Conservation (phyloP, 768 basidiomycete genomes). For the Mycena floridula region DNA sequence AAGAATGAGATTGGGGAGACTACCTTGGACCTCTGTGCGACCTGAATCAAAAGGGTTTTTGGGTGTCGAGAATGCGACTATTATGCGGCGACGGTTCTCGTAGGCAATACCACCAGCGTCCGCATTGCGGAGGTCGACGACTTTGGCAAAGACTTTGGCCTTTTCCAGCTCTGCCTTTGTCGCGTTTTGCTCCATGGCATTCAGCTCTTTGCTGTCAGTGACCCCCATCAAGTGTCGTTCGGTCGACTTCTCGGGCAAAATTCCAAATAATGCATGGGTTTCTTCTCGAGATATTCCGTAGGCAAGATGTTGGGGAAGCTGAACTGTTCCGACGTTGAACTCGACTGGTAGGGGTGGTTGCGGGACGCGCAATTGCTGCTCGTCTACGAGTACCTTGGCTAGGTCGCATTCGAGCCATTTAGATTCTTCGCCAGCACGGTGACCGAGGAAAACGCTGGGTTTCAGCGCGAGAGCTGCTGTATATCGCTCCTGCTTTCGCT, state of each 20-base stretch:
- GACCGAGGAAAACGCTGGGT: slow-evolving; percentile 73
- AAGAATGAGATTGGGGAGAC: slow-evolving; percentile 15
- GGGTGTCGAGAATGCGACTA: slow-evolving; percentile 70
- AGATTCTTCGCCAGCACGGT: slow-evolving; percentile 52
- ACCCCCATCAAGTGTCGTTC: slow-evolving; percentile 15
- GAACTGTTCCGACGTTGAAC: slow-evolving; percentile 30
- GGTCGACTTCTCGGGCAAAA: slow-evolving; percentile 52
- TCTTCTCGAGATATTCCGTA: slow-evolving; percentile 62
- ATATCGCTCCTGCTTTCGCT: slow-evolving; percentile 36
- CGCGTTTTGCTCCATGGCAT: slow-evolving; percentile 15
- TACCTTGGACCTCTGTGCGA: slow-evolving; percentile 87
- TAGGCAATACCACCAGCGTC: slow-evolving; percentile 81
- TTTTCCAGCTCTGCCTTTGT: slow-evolving; percentile 35
- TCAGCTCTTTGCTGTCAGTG: slow-evolving; percentile 9
- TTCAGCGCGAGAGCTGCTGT: slow-evolving; percentile 30
- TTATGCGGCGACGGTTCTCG: slow-evolving; percentile 78
- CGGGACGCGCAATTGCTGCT: slow-evolving; percentile 32
- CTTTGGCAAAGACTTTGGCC: slow-evolving; percentile 51
- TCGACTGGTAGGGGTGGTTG: slow-evolving; percentile 18
- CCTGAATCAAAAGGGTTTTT: slow-evolving; percentile 71
- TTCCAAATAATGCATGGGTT: slow-evolving; percentile 58
- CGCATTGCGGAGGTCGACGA: slow-evolving; percentile 84
- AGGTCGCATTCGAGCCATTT: slow-evolving; percentile 70
- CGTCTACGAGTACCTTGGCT: slow-evolving; percentile 53
- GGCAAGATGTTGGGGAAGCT: slow-evolving; percentile 47